A percentile compares a stretch with the other conserved stretches of the same genome.
phyloP scores from a whole-genome alignment of 116 monocot species.

The Phalaenopsis hybrid region DNA sequence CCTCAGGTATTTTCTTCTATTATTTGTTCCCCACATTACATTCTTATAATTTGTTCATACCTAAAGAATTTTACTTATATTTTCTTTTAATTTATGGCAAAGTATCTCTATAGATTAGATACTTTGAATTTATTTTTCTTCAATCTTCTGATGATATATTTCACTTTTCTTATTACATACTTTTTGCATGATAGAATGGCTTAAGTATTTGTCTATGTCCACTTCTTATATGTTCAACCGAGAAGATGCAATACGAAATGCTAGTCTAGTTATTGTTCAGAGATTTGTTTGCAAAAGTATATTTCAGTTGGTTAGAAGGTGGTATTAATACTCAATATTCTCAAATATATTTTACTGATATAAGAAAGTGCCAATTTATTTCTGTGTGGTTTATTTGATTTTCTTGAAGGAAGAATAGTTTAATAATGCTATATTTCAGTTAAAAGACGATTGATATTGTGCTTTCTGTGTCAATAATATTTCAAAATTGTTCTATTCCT shows the following conservation, averaged over 20 bases:
- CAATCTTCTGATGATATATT: background rate
- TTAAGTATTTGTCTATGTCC: background rate
- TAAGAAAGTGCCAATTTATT: background rate
- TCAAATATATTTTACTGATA: background rate
- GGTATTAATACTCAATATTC: background rate
- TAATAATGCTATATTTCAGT: background rate
- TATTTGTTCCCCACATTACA: constrained; percentile 1
- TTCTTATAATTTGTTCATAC: background rate
- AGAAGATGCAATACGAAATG: background rate
- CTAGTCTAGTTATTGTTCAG: background rate
- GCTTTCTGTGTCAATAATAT: background rate
- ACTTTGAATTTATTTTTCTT: background rate
- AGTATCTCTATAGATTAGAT: background rate
- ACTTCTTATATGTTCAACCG: background rate
- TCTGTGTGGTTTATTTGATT: background rate
- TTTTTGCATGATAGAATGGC: background rate
- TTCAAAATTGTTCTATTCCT: background rate
- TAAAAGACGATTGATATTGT: background rate
- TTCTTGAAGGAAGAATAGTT: background rate
- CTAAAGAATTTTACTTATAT: background rate
- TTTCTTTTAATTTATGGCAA: background rate
- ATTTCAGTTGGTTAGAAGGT: background rate
- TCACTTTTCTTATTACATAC: background rate
- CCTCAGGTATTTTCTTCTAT: constrained; percentile 52
- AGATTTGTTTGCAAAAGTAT: background rate